These are phyloP conservation scores for Paraconiothyrium sp. DNA, from an alignment of 2,329 filamentous ascomycete genomes.

Conservation along the genomic window DNA sequence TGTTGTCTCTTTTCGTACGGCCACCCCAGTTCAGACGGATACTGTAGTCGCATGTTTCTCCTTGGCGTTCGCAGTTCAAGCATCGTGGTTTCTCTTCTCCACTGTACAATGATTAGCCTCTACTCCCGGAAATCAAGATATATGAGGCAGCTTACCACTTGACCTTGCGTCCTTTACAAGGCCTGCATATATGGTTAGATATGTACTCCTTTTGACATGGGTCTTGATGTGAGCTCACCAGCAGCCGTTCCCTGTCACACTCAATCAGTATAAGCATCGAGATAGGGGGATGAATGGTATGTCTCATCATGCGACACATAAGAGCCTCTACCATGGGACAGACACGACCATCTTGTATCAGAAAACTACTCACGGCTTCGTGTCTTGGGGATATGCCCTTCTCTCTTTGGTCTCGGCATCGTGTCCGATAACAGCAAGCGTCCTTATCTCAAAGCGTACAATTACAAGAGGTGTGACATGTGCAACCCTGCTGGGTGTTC, in stretches of 20 bases:
- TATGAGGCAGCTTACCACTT: constrained; percentile 67
- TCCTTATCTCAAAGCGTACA: background rate
- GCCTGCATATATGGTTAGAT: constrained; percentile 61
- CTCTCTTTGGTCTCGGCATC: constrained; percentile 14
- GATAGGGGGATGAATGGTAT: constrained; percentile 63
- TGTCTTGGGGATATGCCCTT: constrained; percentile 5
- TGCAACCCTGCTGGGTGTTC: background rate
- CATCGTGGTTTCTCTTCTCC: constrained; percentile 80
- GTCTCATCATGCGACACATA: background rate
- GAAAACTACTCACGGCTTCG: background rate
- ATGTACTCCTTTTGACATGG: constrained; percentile 1
- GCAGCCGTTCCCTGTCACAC: constrained; percentile 72
- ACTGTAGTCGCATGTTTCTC: constrained; percentile 81
- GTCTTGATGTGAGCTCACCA: constrained; percentile 58
- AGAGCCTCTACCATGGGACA: background rate
- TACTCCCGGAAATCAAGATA: background rate
- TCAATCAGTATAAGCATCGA: constrained; percentile 71
- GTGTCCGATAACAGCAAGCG: background rate
- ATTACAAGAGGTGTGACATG: background rate
- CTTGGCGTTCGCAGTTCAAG: constrained; percentile 75
- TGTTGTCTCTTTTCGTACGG: constrained; percentile 67
- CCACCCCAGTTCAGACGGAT: constrained; percentile 85
- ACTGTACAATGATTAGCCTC: constrained; percentile 48
- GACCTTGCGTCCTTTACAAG: constrained; percentile 80
- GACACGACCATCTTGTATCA: background rate